These are phyloP conservation scores for Dimocarpus longan DNA, from an alignment of 345 rosid genomes.

Conservation along the genomic window DNA sequence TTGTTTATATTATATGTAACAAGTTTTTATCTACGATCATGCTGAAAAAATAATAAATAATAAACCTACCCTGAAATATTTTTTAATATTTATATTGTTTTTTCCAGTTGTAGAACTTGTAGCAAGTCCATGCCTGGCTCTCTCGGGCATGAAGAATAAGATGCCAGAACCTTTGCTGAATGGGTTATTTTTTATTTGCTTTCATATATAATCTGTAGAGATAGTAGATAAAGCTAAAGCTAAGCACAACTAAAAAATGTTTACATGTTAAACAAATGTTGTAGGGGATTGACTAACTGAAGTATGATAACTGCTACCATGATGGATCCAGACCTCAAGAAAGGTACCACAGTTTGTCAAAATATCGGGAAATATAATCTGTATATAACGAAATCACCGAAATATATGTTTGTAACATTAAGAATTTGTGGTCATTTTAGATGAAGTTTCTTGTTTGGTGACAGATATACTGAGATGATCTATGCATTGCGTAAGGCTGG, in stretches of 20 bases:
- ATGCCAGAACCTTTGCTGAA: conserved; percentile 53
- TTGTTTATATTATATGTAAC: background rate
- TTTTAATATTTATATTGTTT: background rate
- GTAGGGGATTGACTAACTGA: conserved; percentile 50
- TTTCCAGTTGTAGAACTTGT: conserved; percentile 45
- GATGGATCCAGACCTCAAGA: conserved; percentile 36
- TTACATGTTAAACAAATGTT: background rate
- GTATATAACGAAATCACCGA: background rate
- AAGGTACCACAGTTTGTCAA: conserved; percentile 31
- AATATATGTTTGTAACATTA: too few relatives aligned
- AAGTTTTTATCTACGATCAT: background rate
- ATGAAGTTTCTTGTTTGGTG: background rate
- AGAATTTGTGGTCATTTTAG: background rate
- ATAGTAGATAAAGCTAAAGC: background rate
- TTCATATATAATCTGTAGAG: background rate
- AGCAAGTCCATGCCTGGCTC: conserved; percentile 64
- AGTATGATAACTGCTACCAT: conserved; percentile 55
- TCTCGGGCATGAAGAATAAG: conserved; percentile 57
- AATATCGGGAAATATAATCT: background rate
- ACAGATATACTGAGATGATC: conserved; percentile 54
- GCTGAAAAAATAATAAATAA: too few relatives aligned
- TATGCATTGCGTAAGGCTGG: conserved; percentile 45
- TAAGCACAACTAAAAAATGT: background rate
- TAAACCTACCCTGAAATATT: background rate
- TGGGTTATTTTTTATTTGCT: conserved; percentile 42